Evolutionary conservation across 495 filamentous ascomycete genomes (phyloP).

Genomic region (Arthonia radiata): DNA sequence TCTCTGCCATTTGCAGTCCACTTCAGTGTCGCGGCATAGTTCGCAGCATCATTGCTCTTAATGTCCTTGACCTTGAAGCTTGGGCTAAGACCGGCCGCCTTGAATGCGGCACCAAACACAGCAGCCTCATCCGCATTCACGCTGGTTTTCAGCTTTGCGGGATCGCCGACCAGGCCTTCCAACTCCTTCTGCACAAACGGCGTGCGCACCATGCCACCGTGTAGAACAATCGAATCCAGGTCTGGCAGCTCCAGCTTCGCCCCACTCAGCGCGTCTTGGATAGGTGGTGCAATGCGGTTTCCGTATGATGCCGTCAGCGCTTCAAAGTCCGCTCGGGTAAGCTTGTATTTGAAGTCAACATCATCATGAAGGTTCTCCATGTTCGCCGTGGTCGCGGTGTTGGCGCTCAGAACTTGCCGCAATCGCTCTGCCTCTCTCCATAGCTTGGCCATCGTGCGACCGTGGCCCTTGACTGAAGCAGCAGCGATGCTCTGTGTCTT

Average conservation of each 20-base stretch:
- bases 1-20: constrained; percentile 33
- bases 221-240: constrained; percentile 74
- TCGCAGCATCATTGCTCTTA: constrained; percentile 42
- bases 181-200: constrained; percentile 85
- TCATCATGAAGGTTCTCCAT: constrained; percentile 84
- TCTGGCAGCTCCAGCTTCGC: constrained; percentile 51
- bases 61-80: constrained; percentile 97
- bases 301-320: constrained; percentile 44
- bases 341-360: constrained; percentile 77
- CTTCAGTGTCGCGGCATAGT: constrained; percentile 46
- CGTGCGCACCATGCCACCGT: constrained; percentile 73
- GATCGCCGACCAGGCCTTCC: constrained; percentile 43
- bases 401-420: constrained; percentile 81
- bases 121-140: constrained; percentile 96
- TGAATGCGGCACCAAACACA: constrained; percentile 90
- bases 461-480: constrained; percentile 41
- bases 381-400: constrained; percentile 49
- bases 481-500: constrained; percentile 37
- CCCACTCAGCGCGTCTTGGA: constrained; percentile 47
- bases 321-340: constrained; percentile 64
- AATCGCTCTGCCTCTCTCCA: constrained; percentile 76
- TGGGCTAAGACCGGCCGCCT: constrained; percentile 70
- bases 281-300: constrained; percentile 37
- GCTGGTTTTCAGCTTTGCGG: constrained; percentile 65
- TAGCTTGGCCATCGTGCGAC: constrained; percentile 64